These are phyloP conservation scores for Colletotrichum filicis DNA, from an alignment of 2,329 filamentous ascomycete genomes.

Conservation along the genomic window DNA sequence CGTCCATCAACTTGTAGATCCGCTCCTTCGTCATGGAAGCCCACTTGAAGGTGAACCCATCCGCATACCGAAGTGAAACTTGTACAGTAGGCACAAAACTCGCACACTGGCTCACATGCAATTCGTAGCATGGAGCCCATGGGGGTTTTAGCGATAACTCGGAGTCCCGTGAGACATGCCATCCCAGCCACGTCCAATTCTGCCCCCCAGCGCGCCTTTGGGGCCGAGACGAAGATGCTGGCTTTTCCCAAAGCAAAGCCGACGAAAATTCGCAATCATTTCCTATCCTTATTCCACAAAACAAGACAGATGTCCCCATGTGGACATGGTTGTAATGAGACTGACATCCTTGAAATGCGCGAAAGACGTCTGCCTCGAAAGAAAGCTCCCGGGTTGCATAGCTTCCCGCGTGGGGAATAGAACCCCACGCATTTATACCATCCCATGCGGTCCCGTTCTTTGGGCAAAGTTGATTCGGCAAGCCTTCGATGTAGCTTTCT, in stretches of 20 bases:
- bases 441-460: not conserved
- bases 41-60: not conserved
- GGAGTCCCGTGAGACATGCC: not conserved
- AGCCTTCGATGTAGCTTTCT: not conserved
- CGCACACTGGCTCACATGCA: fast-evolving
- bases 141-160: fast-evolving
- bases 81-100: not conserved
- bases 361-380: not conserved
- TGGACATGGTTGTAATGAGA: not conserved
- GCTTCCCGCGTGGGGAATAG: not conserved
- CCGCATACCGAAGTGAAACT: not conserved
- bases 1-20: not conserved
- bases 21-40: not conserved
- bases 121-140: not conserved
- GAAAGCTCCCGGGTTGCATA: not conserved
- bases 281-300: not conserved
- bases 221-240: not conserved
- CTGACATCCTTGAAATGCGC: not conserved
- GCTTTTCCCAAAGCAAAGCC: not conserved
- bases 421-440: fast-evolving
- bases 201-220: not conserved
- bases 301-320: not conserved
- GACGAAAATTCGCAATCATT: not conserved
- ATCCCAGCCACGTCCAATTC: not conserved
- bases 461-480: not conserved